Evolutionary conservation across 2,329 filamentous ascomycete species (phyloP).

Genomic region (Pestalotiopsis sp.): DNA sequence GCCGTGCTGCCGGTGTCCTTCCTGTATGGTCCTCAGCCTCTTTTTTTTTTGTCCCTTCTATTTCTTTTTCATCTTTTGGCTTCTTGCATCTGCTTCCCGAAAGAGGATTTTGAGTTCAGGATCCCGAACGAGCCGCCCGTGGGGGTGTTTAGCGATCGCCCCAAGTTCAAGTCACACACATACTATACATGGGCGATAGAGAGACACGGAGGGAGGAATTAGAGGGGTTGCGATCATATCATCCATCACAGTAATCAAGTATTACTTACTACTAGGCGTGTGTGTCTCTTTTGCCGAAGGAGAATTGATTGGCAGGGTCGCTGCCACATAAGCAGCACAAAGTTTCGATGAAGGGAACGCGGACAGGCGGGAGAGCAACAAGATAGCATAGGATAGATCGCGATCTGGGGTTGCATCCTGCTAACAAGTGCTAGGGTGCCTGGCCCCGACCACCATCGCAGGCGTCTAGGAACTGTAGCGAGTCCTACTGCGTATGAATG

Average conservation of each 20-base stretch:
- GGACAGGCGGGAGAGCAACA: slow-evolving; percentile 1
- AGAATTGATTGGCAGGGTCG: background rate
- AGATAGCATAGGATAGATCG: background rate
- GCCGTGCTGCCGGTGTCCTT: background rate
- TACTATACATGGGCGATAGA: too few species aligned
- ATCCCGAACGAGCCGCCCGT: background rate
- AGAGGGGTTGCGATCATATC: background rate
- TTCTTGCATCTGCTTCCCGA: background rate
- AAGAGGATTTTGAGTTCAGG: background rate
- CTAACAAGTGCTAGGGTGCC: background rate
- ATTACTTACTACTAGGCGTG: background rate
- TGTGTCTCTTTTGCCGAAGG: background rate
- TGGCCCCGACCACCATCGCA: background rate
- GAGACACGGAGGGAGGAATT: too few species aligned
- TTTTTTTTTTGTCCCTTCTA: background rate
- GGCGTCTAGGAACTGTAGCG: background rate
- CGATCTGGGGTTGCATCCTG: slow-evolving; percentile 6
- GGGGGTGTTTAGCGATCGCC: background rate
- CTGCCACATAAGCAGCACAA: background rate
- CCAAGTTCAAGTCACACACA: too few species aligned
- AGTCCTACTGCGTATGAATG: background rate
- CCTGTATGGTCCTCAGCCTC: background rate
- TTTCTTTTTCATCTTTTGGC: background rate
- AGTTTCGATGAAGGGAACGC: background rate
- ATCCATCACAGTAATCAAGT: background rate